Conservation (phyloP, 176 grass and related monocot genomes). For the Elymus sibiricus region DNA sequence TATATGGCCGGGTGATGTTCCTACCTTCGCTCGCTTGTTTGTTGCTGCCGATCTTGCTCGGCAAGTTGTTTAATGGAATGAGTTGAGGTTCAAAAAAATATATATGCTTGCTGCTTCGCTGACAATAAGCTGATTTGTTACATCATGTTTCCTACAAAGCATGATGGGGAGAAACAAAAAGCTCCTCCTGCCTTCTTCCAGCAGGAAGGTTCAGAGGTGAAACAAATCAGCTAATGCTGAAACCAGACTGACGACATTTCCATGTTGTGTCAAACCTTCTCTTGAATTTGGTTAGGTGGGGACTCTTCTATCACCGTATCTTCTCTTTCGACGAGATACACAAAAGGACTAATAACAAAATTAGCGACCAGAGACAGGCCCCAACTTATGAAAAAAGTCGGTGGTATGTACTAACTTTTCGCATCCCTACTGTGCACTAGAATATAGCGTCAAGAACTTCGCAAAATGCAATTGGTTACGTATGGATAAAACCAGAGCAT, state of each 20-base stretch:
- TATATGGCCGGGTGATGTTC: no score
- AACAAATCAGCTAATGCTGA: not conserved
- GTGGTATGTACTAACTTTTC: not conserved
- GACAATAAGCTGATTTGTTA: not conserved
- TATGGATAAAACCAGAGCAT: not conserved
- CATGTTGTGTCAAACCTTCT: slow-evolving; percentile 6
- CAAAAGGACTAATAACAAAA: not conserved
- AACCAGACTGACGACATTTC: not conserved
- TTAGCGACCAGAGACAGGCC: not conserved
- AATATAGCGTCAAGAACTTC: not conserved
- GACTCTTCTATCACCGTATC: not conserved
- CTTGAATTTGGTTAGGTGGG: slow-evolving; percentile 7
- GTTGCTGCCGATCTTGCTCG: no score
- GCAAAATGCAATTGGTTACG: slow-evolving; percentile 15
- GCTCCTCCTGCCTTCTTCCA: not conserved
- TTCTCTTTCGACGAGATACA: not conserved
- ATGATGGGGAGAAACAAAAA: slow-evolving; percentile 17
- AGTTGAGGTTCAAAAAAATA: no score
- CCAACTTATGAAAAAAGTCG: not conserved
- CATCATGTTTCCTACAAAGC: slow-evolving; percentile 12
- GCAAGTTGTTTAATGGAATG: no score
- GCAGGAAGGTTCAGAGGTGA: not conserved
- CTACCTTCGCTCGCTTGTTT: no score
- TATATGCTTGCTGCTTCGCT: not conserved
- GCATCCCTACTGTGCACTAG: not conserved